A percentile compares a stretch with the other conserved stretches of the same genome.
Evolutionary conservation across 495 filamentous ascomycete species (phyloP).

Genomic region (Evansstolkia leycettana): DNA sequence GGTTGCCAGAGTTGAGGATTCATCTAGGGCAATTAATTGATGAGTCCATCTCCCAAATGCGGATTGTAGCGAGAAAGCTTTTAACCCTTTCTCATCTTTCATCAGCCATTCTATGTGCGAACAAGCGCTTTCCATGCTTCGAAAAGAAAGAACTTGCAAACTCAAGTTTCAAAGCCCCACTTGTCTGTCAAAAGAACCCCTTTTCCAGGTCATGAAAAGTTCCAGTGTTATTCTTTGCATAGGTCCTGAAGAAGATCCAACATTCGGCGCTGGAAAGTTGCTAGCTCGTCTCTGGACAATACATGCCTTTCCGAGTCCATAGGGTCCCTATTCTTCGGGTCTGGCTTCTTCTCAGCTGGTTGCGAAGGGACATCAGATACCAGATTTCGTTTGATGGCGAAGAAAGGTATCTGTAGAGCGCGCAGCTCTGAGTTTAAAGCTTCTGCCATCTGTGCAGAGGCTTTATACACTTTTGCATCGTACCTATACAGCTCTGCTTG

Average conservation of each 20-base stretch:
- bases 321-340: too few relatives aligned
- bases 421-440: conserved; percentile 43
- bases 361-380: conserved; percentile 9
- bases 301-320: not conserved
- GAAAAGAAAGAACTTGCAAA: too few relatives aligned
- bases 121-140: too few relatives aligned
- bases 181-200: too few relatives aligned
- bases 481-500: conserved; percentile 43
- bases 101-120: too few relatives aligned
- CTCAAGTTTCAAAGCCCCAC: too few relatives aligned
- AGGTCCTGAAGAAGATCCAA: conserved; percentile 51
- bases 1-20: too few relatives aligned
- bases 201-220: too few relatives aligned
- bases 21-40: too few relatives aligned
- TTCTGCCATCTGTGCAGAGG: conserved; percentile 44
- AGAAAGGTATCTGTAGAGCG: conserved; percentile 53
- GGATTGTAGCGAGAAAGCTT: too few relatives aligned
- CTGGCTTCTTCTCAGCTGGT: not conserved
- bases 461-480: conserved; percentile 49
- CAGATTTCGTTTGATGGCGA: conserved; percentile 34
- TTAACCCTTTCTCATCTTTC: too few relatives aligned
- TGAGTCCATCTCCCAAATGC: too few relatives aligned
- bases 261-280: conserved; percentile 44
- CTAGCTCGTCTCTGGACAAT: conserved; percentile 29
- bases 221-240: conserved; percentile 29